These are phyloP conservation scores for Aspergillus thermomutatus DNA, from an alignment of 2,329 filamentous ascomycete genomes.

Conservation along the genomic window DNA sequence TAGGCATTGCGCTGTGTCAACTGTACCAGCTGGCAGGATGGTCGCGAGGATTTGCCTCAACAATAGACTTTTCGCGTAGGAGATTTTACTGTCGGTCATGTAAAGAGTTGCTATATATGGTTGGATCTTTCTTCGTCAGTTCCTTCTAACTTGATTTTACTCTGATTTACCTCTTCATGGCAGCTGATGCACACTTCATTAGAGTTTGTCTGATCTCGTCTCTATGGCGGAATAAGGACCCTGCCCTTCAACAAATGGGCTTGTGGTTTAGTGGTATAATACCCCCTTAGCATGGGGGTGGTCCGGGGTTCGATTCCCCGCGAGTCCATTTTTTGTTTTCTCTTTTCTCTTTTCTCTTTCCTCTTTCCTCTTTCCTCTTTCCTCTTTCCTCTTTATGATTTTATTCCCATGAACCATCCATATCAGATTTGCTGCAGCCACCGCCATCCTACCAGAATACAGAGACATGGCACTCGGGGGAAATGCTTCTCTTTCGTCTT, in stretches of 20 bases:
- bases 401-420: too few relatives aligned
- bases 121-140: too few relatives aligned
- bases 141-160: background rate
- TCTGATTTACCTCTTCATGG: too few relatives aligned
- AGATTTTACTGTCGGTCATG: background rate
- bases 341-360: background rate
- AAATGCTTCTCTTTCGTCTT: too few relatives aligned
- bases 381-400: too few relatives aligned
- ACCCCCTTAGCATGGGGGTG: conserved; percentile 47
- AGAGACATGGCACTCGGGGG: too few relatives aligned
- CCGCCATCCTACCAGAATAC: too few relatives aligned
- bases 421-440: too few relatives aligned
- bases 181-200: too few relatives aligned
- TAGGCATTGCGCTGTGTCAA: conserved; percentile 52
- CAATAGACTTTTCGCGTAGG: background rate
- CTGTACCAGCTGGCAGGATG: conserved; percentile 58
- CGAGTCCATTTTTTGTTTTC: conserved; percentile 36
- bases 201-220: too few relatives aligned
- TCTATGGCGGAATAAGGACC: background rate
- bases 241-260: conserved; percentile 9
- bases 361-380: background rate
- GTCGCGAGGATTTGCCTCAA: conserved; percentile 44
- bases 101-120: background rate
- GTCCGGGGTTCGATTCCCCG: conserved; percentile 49
- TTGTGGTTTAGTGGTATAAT: conserved; percentile 48